Evolutionary conservation across 2,329 filamentous ascomycete species (phyloP).

Genomic region (Gliomastix tumulicola): DNA sequence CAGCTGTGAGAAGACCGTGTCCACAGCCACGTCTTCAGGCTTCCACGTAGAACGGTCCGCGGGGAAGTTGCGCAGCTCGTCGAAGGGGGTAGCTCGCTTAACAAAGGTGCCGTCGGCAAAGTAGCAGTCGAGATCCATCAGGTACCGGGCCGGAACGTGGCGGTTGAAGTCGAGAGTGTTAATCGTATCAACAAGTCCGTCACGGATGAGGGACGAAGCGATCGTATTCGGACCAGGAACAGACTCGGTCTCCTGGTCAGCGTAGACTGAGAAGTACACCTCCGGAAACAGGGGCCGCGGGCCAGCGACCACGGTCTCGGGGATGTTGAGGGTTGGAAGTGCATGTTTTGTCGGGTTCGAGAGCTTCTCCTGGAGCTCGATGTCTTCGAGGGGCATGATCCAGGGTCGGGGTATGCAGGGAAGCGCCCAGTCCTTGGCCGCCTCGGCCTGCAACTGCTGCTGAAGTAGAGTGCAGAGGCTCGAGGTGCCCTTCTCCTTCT

Average conservation of each 20-base stretch:
- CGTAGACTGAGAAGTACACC: slow-evolving; percentile 88
- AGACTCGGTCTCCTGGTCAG: slow-evolving; percentile 78
- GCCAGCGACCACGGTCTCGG: slow-evolving; percentile 68
- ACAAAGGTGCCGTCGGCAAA: slow-evolving; percentile 87
- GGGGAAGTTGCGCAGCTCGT: slow-evolving; percentile 69
- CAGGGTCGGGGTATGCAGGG: slow-evolving; percentile 61
- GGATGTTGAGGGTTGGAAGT: slow-evolving; percentile 70
- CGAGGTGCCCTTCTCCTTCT: slow-evolving; percentile 54
- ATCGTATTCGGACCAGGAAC: slow-evolving; percentile 74
- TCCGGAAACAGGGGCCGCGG: slow-evolving; percentile 80
- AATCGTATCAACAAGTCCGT: slow-evolving; percentile 84
- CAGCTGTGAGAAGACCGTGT: slow-evolving; percentile 93
- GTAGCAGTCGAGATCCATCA: slow-evolving; percentile 93
- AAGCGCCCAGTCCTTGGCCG: slow-evolving; percentile 67
- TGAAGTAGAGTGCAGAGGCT: slow-evolving; percentile 79
- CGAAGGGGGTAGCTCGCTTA: slow-evolving; percentile 87
- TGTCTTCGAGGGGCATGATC: slow-evolving; percentile 54
- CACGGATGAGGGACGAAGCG: slow-evolving; percentile 75
- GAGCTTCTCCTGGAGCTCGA: slow-evolving; percentile 52
- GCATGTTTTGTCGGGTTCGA: slow-evolving; percentile 62
- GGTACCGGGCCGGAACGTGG: slow-evolving; percentile 74
- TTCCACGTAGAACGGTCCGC: slow-evolving; percentile 77
- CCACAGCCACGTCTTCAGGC: slow-evolving; percentile 93
- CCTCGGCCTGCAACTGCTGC: slow-evolving; percentile 75
- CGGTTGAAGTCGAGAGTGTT: slow-evolving; percentile 92